Evolutionary conservation across 2,329 filamentous ascomycete genomes (phyloP).

Genomic region (Fusarium avenaceum): DNA sequence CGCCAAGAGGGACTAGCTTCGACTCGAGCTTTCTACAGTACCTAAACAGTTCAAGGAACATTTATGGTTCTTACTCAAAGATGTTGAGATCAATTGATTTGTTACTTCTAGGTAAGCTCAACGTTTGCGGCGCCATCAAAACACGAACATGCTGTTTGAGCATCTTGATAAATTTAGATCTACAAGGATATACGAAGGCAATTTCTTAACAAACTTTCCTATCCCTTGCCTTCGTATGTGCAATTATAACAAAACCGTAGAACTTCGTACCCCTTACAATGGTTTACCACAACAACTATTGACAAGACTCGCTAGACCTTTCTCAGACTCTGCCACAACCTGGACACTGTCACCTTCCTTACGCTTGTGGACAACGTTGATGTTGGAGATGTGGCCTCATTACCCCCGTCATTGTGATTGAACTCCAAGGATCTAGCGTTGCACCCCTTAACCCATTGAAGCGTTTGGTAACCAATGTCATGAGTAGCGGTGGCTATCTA

Average conservation of each 20-base stretch:
- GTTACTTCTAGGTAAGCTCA: no score
- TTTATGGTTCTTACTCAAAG: no score
- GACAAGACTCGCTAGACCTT: neutral
- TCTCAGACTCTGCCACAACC: neutral
- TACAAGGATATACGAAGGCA: no score
- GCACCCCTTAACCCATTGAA: neutral
- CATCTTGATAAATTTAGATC: no score
- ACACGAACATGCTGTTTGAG: no score
- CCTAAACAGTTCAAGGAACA: neutral
- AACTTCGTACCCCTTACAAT: neutral
- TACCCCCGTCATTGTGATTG: neutral
- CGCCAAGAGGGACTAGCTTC: neutral
- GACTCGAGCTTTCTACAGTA: neutral
- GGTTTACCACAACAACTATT: neutral
- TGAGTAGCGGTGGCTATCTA: neutral
- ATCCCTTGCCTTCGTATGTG: neutral
- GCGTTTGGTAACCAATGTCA: neutral
- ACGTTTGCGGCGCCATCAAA: no score
- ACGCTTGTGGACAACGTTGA: neutral
- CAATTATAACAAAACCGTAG: neutral
- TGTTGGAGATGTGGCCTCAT: no score
- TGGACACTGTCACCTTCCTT: neutral
- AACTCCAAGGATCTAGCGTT: neutral
- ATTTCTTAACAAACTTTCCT: no score
- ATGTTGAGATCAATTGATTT: no score